These are phyloP conservation scores for Aspergillus sp. DNA, from an alignment of 2,329 filamentous ascomycete genomes.

Conservation along the genomic window DNA sequence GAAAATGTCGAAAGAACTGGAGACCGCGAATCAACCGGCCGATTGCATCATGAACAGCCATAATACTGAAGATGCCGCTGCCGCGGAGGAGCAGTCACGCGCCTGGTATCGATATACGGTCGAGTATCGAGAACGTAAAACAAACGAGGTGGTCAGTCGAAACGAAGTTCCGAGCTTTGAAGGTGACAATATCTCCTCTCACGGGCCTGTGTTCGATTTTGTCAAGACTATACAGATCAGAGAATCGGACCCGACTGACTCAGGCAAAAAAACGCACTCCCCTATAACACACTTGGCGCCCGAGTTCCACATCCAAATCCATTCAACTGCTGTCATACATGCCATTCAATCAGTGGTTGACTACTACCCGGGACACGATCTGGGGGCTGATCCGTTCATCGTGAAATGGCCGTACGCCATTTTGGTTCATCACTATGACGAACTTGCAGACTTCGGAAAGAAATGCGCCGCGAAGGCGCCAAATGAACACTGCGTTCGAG, in stretches of 20 bases:
- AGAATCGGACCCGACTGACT: not conserved
- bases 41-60: not conserved
- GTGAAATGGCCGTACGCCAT: not conserved
- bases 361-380: not conserved
- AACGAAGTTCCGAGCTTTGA: not conserved
- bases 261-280: not conserved
- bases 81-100: not conserved
- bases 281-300: not conserved
- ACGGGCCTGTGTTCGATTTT: not conserved
- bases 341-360: not conserved
- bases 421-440: not conserved
- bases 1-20: no score
- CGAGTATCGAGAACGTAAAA: not conserved
- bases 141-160: not conserved
- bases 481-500: not conserved
- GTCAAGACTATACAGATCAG: not conserved
- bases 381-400: not conserved
- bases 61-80: not conserved
- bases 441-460: not conserved
- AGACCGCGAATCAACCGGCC: no score
- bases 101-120: not conserved
- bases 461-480: not conserved
- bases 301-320: not conserved
- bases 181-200: not conserved
- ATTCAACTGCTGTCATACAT: not conserved